Evolutionary conservation across 2,329 filamentous ascomycete species (phyloP).

Genomic region (Macrophomina pseudophaseolina): DNA sequence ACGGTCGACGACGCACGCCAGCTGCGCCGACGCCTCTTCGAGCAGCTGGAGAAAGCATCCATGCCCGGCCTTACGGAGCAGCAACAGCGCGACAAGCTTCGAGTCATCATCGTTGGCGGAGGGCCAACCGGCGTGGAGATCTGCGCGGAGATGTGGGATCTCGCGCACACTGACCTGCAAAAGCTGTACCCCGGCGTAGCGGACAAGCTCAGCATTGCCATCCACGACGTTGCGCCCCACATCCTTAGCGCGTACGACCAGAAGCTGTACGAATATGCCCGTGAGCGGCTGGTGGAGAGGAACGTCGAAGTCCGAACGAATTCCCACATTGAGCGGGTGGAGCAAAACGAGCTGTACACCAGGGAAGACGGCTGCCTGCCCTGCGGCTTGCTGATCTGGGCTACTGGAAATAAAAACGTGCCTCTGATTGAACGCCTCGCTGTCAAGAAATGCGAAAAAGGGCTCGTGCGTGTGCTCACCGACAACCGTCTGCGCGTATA

Average conservation of each 20-base stretch:
- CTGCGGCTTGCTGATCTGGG: conserved; percentile 48
- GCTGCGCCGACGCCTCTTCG: conserved; percentile 43
- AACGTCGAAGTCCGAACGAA: conserved; percentile 47
- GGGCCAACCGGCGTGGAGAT: conserved; percentile 51
- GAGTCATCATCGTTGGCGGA: conserved; percentile 49
- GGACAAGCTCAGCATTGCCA: conserved; percentile 47
- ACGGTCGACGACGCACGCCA: conserved; percentile 43
- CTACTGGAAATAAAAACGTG: conserved; percentile 45
- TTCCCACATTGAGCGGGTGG: conserved; percentile 45
- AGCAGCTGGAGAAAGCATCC: conserved; percentile 46
- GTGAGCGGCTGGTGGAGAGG: conserved; percentile 42
- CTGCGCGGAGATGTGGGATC: conserved; percentile 51
- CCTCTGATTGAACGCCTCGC: conserved; percentile 41
- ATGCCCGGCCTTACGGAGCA: conserved; percentile 37
- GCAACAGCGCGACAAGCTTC: conserved; percentile 42
- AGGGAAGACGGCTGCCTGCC: conserved; percentile 43
- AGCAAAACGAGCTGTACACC: conserved; percentile 40
- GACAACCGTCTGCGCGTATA: conserved; percentile 40
- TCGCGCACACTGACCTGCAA: conserved; percentile 46
- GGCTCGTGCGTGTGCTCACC: conserved; percentile 44
- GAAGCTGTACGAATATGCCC: conserved; percentile 49
- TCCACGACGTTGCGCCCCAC: conserved; percentile 51
- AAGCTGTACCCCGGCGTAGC: conserved; percentile 49
- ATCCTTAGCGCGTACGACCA: conserved; percentile 50
- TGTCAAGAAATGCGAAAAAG: conserved; percentile 40